Evolutionary conservation across 139 green algal species (phyloP), one percentile per base, ranked within the genome.

Genomic region (Cymbomonas tetramitiformis): DNA sequence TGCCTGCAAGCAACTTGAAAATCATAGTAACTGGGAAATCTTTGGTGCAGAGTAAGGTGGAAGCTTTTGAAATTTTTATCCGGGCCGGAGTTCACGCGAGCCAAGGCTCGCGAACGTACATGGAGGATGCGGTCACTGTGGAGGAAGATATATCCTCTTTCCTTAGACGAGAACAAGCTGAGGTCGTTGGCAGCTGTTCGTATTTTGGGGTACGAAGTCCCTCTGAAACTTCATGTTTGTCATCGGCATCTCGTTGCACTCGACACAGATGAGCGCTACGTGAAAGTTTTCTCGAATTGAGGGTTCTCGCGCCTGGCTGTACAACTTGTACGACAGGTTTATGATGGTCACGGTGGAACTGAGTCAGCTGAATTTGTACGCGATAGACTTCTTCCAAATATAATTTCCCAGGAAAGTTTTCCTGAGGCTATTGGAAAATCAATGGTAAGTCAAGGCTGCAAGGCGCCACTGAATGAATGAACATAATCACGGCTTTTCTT

Each of bases 321-420:
- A 15, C 36, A 15, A 12, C 12, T 62, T 62, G 19, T 62, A 53
- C 25, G 38, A 28, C 55, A 23, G 60, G 15, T 68, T 64, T 61
- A 21, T 43, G 60, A 68, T 38, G 60, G 60, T 2, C 60, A 68
- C 60, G 60, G 60, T 6, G 60, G 60, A 8, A 23, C 9, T 4
- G 60, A 12, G 1, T 12, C 15, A 3, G 60, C 60, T 0, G 1
- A 56, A 0, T 68, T 43, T 25, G 26, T 59, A 19, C 21, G 15
- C 2, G 52, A 60, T 2, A 31, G 33, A 8, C 33, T 68, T 5
- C 18, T 68, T 49, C 19, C 36, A 3, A 63, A 63, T 28, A 53
- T 68, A 15, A 30, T 34, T 6, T 9, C n/a, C 31, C 18, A 47
- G 29, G 10, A 28, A 4, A 32, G 28, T 15, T 65, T 65, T 21